These are phyloP conservation scores for Lactifluus pinguis DNA, from an alignment of 768 basidiomycete species.

Conservation along the genomic window DNA sequence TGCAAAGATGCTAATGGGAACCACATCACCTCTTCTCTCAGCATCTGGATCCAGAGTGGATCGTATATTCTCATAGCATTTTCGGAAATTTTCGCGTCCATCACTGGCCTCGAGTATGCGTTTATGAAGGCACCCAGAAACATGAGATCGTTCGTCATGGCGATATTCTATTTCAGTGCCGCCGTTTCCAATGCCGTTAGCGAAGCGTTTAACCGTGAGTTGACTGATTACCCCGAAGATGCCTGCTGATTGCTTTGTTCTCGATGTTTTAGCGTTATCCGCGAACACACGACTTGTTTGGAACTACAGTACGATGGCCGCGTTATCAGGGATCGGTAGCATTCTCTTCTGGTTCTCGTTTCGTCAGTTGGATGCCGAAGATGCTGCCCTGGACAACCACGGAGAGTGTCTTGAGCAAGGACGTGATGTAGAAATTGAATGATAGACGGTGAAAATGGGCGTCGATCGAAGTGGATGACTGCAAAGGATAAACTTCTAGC, in stretches of 20 bases:
- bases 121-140: constrained; percentile 82
- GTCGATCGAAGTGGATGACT: neutral
- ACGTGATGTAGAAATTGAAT: neutral
- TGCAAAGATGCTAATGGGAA: constrained; percentile 41
- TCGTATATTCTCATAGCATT: constrained; percentile 57
- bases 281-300: constrained; percentile 60
- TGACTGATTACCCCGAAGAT: no score
- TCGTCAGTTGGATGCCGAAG: constrained; percentile 46
- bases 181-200: constrained; percentile 55
- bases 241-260: neutral
- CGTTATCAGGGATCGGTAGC: constrained; percentile 42
- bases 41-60: constrained; percentile 72
- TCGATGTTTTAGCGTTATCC: constrained; percentile 35
- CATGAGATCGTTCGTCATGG: constrained; percentile 83
- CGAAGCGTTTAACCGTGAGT: constrained; percentile 65
- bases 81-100: constrained; percentile 71
- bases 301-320: constrained; percentile 55
- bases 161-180: constrained; percentile 32
- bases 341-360: constrained; percentile 43
- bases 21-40: constrained; percentile 55
- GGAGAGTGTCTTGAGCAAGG: constrained; percentile 15
- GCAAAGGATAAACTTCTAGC: neutral
- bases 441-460: neutral
- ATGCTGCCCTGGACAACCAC: constrained; percentile 51
- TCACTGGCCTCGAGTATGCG: constrained; percentile 82